Base-by-base conservation (phyloP, 805 yeast genomes). In the Candida nonsorbophila region DNA sequence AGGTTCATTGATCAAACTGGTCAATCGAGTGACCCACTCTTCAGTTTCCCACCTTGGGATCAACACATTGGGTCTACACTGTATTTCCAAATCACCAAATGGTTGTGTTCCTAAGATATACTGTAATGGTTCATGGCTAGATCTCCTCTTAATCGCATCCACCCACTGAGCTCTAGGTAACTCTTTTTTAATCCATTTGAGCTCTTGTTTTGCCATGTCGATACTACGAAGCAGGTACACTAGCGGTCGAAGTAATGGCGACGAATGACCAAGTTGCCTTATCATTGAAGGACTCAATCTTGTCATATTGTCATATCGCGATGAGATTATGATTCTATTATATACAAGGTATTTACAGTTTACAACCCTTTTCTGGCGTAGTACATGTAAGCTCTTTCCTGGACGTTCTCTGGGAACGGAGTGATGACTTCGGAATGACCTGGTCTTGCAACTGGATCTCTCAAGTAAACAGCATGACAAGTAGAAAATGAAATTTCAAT, bases 21-120 rank as follows among this genome's bases (percentile, higher is more conserved):
- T 53, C 13, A 82, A 48, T 31, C 65, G 66, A 16, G 58, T 20
- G 7, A 72, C 62, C 97, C 97, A 90, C 46, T 86, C 95, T 51
- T 90, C 97, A 0, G 98, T 90, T 49, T 90, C 98, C 82, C 90
- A 79, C 28, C 98, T 58, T 0, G 98, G 97, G 16, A 90, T 88
- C 36, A 90, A 58, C 2, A 86, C 97, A 0, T 77, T 77, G 1
- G 59, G 61, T 16, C 53, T 44, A 44, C 95, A 84, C 15, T 44
- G 33, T 4, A 90, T 67, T 8, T 72, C 74, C 27, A 90, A 48
- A 1, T 51, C 45, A 0, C 92, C 94, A 61, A 90, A 90, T 1
- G 97, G 97, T 55, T 88, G 97, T 0, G 76, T 57, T 0, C 92
- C 87, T 7, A 90, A 58, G 7, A 90, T 73, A 51, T 90, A 88